A percentile compares a stretch with the other conserved stretches of the same genome.
These are phyloP conservation scores for Tolypocladium cylindrosporum DNA, from an alignment of 2,329 filamentous ascomycete genomes.

Conservation along the genomic window DNA sequence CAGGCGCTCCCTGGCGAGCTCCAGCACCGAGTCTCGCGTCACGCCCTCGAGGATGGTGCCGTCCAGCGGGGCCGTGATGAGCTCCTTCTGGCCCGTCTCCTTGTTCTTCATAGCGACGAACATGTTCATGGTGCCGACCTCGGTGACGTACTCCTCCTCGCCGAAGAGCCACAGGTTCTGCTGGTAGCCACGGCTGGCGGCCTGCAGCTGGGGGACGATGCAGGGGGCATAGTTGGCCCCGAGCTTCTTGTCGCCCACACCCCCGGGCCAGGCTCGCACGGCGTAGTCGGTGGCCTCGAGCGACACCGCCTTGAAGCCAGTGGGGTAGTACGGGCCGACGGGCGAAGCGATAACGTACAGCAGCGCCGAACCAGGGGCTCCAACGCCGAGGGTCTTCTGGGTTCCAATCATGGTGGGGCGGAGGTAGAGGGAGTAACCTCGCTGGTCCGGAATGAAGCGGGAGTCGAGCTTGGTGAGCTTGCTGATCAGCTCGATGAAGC, in stretches of 20 bases:
- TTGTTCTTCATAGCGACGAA: conserved; percentile 80
- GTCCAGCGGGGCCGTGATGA: conserved; percentile 90
- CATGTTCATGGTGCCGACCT: conserved; percentile 98
- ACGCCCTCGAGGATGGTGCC: conserved; percentile 95
- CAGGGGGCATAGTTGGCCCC: conserved; percentile 99
- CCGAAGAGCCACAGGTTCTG: conserved; percentile 98
- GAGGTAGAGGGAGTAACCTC: conserved; percentile 91
- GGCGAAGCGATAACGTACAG: conserved; percentile 94
- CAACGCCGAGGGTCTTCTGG: conserved; percentile 85
- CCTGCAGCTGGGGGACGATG: conserved; percentile 91
- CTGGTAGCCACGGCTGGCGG: conserved; percentile 84
- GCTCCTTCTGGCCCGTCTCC: conserved; percentile 81
- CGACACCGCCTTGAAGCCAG: conserved; percentile 93
- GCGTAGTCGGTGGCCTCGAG: conserved; percentile 95
- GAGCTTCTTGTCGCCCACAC: conserved; percentile 96
- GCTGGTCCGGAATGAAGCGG: conserved; percentile 77
- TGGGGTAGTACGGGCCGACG: conserved; percentile 95
- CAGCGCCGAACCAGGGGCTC: conserved; percentile 81
- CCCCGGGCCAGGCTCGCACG: conserved; percentile 93
- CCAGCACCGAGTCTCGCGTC: conserved; percentile 83
- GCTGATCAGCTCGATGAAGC: conserved; percentile 71
- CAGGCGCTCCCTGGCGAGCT: conserved; percentile 74
- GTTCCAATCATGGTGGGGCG: conserved; percentile 96
- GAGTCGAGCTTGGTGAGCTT: conserved; percentile 72
- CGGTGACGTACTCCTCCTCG: conserved; percentile 89